Base-by-base conservation (phyloP, 768 basidiomycete species). In the Cystobasidium onofrii region DNA sequence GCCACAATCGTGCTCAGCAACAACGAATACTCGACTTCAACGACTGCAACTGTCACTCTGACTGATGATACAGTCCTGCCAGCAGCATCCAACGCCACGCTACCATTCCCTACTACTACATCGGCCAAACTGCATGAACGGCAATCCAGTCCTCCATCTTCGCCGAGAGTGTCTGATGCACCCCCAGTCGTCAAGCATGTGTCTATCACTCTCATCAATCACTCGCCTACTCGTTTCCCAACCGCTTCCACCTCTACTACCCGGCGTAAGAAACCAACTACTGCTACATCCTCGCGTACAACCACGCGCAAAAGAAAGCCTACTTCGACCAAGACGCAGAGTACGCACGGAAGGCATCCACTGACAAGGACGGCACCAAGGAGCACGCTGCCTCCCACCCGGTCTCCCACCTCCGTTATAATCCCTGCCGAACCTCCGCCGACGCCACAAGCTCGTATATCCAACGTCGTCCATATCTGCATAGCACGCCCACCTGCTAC, bases 391-490 rank as follows among this genome's bases (percentile, higher is more conserved):
- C 9, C 63, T 39, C 39, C 6, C 31, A 39, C 2, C 3, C 6
- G 6, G 6, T 25, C 63, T 31, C 6, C 23, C 13, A 41, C 63
- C 17, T 18, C 60, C 41, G n/a, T n/a, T n/a, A 9, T 18, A 43
- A 6, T 27, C 25, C 29, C 25, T 29, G 57, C 27, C 44, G 39
- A 41, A 31, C 36, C 63, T 27, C 36, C 61, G 20, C 61, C 29
- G n/a, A 7, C 31, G n/a, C n/a, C 63, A 36, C 23, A 3, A 64
- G 10, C 39, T 27, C 54, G 31, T 25, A 57, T 18, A 33, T 17
- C 63, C 63, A 36, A 23, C 23, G 27, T 64, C 33, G 63, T 41
- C 63, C 44, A 64, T 43, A 17, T 41, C 63, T 64, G 63, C 34
- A 29, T 46, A 41, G 44, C 63, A 12, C 44, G 39, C 25, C 44